phyloP scores from a whole-genome alignment of 192 early-diverging fungal species.

The Gigaspora rosea region DNA sequence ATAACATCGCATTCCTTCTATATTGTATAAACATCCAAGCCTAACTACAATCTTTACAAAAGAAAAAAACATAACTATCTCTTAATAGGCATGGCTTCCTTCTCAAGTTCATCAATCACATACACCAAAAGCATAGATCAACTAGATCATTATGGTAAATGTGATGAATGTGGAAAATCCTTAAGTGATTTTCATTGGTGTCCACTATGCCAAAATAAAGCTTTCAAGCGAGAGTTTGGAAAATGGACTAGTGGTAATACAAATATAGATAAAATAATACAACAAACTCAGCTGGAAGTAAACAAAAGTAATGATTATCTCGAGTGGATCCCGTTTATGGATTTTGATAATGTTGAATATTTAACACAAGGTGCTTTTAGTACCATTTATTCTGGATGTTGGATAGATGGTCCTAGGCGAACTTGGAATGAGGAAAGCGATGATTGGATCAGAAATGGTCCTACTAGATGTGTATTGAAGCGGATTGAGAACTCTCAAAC shows the following conservation, averaged over 20 bases:
- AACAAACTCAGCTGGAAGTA: not conserved
- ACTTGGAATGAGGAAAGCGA: conserved; percentile 5
- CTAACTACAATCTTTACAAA: too few relatives aligned
- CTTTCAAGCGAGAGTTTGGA: not conserved
- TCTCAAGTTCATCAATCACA: too few relatives aligned
- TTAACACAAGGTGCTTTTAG: not conserved
- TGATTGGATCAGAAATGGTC: not conserved
- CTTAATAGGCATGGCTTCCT: too few relatives aligned
- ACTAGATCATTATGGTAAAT: too few relatives aligned
- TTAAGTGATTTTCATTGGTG: not conserved
- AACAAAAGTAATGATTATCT: not conserved
- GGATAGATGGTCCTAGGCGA: conserved; percentile 9
- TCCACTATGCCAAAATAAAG: not conserved
- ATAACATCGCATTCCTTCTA: too few relatives aligned
- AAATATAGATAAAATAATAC: not conserved
- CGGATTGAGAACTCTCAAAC: not conserved
- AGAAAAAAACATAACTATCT: too few relatives aligned
- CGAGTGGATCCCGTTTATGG: not conserved
- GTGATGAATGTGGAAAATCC: too few relatives aligned
- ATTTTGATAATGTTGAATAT: not conserved
- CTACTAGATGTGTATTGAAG: conserved; percentile 5
- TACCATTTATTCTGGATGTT: conserved; percentile 6
- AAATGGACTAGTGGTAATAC: conserved; percentile 13
- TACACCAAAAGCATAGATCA: too few relatives aligned
- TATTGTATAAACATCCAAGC: too few relatives aligned